Percentiles rank a stretch among this genome's conserved stretches.
phyloP scores from a whole-genome alignment of 1,284 basidiomycete species.

The Cerrena zonata region DNA sequence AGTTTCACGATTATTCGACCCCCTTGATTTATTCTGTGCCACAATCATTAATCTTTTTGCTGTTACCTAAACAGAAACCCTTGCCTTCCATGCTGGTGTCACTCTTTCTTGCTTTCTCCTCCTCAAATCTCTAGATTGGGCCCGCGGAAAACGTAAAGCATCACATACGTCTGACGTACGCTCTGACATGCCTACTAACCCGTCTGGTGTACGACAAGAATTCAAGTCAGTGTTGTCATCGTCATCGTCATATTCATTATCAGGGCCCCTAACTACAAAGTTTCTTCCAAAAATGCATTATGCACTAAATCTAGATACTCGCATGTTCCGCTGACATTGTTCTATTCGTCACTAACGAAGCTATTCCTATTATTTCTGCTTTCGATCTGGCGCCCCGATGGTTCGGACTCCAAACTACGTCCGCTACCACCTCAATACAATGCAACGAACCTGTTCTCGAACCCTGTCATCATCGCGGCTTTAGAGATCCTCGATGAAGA shows the following conservation, averaged over 20 bases:
- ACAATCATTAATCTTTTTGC: conserved; percentile 9
- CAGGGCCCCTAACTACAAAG: background rate
- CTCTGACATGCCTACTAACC: background rate
- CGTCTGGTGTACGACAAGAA: conserved; percentile 55
- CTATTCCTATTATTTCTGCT: conserved; percentile 79
- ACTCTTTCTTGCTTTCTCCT: conserved; percentile 50
- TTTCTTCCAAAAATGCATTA: background rate
- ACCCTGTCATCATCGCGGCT: conserved; percentile 32
- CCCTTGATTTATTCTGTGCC: conserved; percentile 1
- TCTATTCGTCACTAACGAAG: conserved; percentile 85
- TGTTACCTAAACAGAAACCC: conserved; percentile 45
- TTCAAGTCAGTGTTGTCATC: conserved; percentile 39
- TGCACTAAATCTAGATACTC: conserved; percentile 44
- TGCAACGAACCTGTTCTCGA: conserved; percentile 20
- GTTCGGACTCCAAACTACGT: conserved; percentile 9
- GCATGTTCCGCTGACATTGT: conserved; percentile 71
- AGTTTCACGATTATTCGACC: too few relatives aligned
- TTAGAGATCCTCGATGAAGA: conserved; percentile 58
- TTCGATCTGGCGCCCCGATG: conserved; percentile 72
- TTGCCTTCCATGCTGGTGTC: conserved; percentile 66
- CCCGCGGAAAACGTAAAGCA: conserved; percentile 16
- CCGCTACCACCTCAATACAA: conserved; percentile 18
- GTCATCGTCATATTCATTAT: too few relatives aligned
- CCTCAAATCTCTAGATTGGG: conserved; percentile 36
- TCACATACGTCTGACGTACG: conserved; percentile 6